phyloP scores from a whole-genome alignment of 345 rosid genomes.

The Erucastrum elatum region DNA sequence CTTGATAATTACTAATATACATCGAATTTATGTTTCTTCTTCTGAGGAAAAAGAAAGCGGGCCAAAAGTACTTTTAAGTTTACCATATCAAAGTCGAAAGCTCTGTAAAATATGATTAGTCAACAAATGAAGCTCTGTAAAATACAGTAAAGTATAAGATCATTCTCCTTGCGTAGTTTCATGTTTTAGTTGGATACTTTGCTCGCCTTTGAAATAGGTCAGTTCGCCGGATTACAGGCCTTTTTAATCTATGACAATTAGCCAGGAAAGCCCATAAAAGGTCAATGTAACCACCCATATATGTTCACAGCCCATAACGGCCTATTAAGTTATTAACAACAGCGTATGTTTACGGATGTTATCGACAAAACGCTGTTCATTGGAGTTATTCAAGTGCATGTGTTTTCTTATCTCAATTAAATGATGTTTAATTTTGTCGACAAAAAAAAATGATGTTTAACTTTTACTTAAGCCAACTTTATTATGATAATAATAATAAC shows the following conservation, averaged over 20 bases:
- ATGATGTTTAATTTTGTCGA: neutral
- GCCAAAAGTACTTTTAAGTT: constrained; percentile 24
- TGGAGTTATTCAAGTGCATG: neutral
- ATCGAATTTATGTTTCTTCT: constrained; percentile 21
- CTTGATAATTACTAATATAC: constrained; percentile 8
- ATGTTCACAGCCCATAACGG: neutral
- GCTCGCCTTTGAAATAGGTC: neutral
- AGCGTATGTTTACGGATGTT: neutral
- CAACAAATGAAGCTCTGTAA: too few species aligned
- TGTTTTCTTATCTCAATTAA: neutral
- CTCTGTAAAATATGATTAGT: neutral
- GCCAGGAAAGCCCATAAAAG: neutral
- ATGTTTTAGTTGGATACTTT: neutral
- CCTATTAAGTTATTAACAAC: neutral
- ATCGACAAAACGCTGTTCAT: neutral
- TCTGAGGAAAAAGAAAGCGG: constrained; percentile 30
- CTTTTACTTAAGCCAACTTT: neutral
- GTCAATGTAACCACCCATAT: neutral
- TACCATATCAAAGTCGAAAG: neutral
- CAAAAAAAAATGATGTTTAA: too few species aligned
- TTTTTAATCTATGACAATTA: neutral
- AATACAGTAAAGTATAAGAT: neutral
- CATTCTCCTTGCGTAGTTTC: neutral
- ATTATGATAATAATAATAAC: neutral
- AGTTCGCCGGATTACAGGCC: neutral